Evolutionary conservation across 2,329 filamentous ascomycete species (phyloP).

Genomic region (Daldinia sp.): DNA sequence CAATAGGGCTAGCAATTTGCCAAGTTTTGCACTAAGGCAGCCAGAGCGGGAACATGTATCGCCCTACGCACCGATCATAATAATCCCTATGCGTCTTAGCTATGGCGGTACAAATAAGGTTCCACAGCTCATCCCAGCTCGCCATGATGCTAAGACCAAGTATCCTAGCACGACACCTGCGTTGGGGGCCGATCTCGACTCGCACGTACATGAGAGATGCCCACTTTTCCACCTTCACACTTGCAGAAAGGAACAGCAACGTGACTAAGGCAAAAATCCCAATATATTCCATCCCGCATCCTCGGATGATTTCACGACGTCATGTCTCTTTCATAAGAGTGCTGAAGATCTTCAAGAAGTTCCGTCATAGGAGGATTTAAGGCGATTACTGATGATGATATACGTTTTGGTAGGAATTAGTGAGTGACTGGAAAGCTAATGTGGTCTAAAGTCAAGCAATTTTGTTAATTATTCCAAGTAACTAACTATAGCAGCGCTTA

Average conservation of each 20-base stretch:
- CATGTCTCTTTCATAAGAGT: constrained; percentile 17
- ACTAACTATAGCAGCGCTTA: neutral
- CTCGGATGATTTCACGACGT: constrained; percentile 25
- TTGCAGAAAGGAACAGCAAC: constrained; percentile 13
- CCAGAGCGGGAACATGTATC: neutral
- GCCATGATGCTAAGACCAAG: constrained; percentile 3
- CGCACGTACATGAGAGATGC: constrained; percentile 5
- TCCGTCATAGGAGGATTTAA: constrained; percentile 19
- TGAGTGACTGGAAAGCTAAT: neutral
- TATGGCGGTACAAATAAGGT: neutral
- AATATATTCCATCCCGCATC: constrained; percentile 29
- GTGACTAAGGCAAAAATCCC: constrained; percentile 33
- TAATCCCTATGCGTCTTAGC: neutral
- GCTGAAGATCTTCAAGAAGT: neutral
- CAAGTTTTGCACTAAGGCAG: neutral
- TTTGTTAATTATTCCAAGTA: neutral
- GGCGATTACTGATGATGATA: constrained; percentile 11
- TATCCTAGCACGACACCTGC: constrained; percentile 3
- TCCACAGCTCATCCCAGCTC: neutral
- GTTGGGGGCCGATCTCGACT: constrained; percentile 12
- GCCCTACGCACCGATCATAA: neutral
- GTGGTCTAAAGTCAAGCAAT: neutral
- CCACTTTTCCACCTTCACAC: constrained; percentile 28
- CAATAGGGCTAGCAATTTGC: neutral
- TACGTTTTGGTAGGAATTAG: neutral